A percentile compares a stretch with the other conserved stretches of the same genome.
These are phyloP conservation scores for Thermothelomyces thermophilus DNA, from an alignment of 2,329 filamentous ascomycete genomes.

Conservation along the genomic window DNA sequence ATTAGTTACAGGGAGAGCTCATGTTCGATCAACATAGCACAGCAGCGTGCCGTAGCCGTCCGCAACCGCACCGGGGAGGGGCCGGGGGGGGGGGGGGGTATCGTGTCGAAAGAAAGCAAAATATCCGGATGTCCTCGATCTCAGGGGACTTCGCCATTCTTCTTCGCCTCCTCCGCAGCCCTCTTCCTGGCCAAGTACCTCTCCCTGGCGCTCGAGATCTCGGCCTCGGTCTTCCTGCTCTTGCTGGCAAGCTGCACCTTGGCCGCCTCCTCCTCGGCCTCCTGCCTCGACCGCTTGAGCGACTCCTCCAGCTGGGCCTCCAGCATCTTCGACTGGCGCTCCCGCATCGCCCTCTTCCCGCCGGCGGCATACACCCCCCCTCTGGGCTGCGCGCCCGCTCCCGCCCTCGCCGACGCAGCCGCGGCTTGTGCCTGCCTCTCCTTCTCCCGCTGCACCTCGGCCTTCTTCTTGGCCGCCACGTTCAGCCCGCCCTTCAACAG, in stretches of 20 bases:
- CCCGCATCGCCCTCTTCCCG: slow-evolving; percentile 60
- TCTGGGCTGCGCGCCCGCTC: slow-evolving; percentile 28
- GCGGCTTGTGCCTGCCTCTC: slow-evolving; percentile 26
- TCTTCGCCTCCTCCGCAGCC: slow-evolving; percentile 64
- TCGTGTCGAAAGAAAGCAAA: too few species aligned
- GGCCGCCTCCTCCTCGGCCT: slow-evolving; percentile 58
- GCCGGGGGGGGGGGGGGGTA: too few species aligned
- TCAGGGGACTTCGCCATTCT: slow-evolving; percentile 31
- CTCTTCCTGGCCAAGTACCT: slow-evolving; percentile 71
- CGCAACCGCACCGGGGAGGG: too few species aligned
- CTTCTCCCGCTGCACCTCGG: slow-evolving; percentile 32
- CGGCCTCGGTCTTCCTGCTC: slow-evolving; percentile 68
- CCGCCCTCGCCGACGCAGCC: slow-evolving; percentile 22
- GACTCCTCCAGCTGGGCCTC: slow-evolving; percentile 69
- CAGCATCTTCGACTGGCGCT: slow-evolving; percentile 72
- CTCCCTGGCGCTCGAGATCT: slow-evolving; percentile 72
- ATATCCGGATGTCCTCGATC: too few species aligned
- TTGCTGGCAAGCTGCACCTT: slow-evolving; percentile 61
- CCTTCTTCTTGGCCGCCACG: slow-evolving; percentile 56
- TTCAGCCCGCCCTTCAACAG: slow-evolving; percentile 71
- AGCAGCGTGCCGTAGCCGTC: too few species aligned
- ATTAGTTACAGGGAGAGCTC: background rate
- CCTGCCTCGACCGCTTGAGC: slow-evolving; percentile 64
- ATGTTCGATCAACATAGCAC: background rate
- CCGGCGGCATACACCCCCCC: slow-evolving; percentile 40